Evolutionary conservation across 352 stramenopile species (phyloP).

Genomic region (Pythium myriotylum): DNA sequence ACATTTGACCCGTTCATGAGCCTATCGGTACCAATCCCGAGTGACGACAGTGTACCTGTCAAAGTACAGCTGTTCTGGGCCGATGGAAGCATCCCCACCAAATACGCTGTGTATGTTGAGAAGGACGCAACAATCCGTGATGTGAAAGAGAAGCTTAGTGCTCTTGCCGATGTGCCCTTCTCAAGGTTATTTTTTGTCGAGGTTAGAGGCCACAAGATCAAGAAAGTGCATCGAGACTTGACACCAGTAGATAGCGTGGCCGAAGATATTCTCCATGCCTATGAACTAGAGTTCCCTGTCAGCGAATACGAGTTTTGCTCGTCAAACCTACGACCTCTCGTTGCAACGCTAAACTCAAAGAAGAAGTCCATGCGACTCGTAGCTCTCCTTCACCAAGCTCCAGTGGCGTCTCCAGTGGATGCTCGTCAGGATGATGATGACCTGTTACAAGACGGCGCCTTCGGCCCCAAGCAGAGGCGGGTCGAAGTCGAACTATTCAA

Average conservation of each 20-base stretch:
- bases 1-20: constrained; percentile 92
- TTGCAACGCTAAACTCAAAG: constrained; percentile 27
- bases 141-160: constrained; percentile 61
- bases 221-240: constrained; percentile 49
- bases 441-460: constrained; percentile 32
- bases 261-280: constrained; percentile 77
- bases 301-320: constrained; percentile 71
- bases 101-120: constrained; percentile 62
- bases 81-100: constrained; percentile 70
- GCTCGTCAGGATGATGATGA: constrained; percentile 37
- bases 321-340: constrained; percentile 47
- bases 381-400: constrained; percentile 70
- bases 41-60: constrained; percentile 50
- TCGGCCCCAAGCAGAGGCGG: constrained; percentile 58
- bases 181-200: constrained; percentile 71
- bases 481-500: constrained; percentile 83
- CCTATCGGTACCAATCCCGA: constrained; percentile 88
- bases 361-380: constrained; percentile 69
- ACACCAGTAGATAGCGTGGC: constrained; percentile 50
- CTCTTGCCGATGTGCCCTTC: constrained; percentile 44
- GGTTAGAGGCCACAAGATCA: constrained; percentile 70
- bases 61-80: constrained; percentile 78
- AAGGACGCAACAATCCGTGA: constrained; percentile 64
- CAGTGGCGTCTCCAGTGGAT: constrained; percentile 59
- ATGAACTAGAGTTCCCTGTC: constrained; percentile 83